Percentiles rank a stretch among this genome's conserved stretches.
These are phyloP conservation scores for Stagonosporopsis vannaccii DNA, from an alignment of 2,329 filamentous ascomycete species.

Conservation along the genomic window DNA sequence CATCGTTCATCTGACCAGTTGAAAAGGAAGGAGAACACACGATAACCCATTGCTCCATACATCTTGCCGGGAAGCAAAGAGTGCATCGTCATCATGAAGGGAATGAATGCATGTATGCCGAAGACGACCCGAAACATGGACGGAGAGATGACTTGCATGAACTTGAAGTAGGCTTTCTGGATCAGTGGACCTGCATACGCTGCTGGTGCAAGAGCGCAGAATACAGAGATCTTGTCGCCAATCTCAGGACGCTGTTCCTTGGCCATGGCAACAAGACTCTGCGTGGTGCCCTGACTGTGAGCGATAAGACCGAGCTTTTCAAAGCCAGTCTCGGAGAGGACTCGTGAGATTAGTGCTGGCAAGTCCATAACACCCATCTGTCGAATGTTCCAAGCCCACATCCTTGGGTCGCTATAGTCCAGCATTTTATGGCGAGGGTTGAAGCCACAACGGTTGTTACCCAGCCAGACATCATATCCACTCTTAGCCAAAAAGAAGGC, in stretches of 20 bases:
- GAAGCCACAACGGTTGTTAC: conserved; percentile 91
- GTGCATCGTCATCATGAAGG: conserved; percentile 90
- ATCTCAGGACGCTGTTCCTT: conserved; percentile 89
- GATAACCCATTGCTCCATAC: conserved; percentile 85
- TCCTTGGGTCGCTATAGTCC: conserved; percentile 77
- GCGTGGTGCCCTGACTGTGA: conserved; percentile 90
- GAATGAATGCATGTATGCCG: conserved; percentile 92
- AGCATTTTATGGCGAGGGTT: conserved; percentile 77
- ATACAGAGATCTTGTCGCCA: conserved; percentile 82
- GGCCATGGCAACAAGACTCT: conserved; percentile 85
- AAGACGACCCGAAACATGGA: conserved; percentile 81
- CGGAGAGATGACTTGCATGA: conserved; percentile 83
- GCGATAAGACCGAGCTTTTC: conserved; percentile 81
- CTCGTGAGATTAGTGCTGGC: conserved; percentile 78
- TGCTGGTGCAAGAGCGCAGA: conserved; percentile 89
- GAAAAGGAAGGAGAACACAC: conserved; percentile 89
- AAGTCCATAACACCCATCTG: conserved; percentile 94
- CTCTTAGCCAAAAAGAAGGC: conserved; percentile 93
- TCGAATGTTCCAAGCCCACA: conserved; percentile 97
- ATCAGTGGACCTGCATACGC: conserved; percentile 89
- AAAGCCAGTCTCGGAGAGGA: conserved; percentile 83
- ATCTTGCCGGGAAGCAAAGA: conserved; percentile 67
- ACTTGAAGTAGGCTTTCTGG: conserved; percentile 87
- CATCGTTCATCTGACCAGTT: conserved; percentile 85
- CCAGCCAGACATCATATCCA: conserved; percentile 94